Evolutionary conservation across 257 asterid species (phyloP).

Genomic region (Euphrasia confusa): DNA sequence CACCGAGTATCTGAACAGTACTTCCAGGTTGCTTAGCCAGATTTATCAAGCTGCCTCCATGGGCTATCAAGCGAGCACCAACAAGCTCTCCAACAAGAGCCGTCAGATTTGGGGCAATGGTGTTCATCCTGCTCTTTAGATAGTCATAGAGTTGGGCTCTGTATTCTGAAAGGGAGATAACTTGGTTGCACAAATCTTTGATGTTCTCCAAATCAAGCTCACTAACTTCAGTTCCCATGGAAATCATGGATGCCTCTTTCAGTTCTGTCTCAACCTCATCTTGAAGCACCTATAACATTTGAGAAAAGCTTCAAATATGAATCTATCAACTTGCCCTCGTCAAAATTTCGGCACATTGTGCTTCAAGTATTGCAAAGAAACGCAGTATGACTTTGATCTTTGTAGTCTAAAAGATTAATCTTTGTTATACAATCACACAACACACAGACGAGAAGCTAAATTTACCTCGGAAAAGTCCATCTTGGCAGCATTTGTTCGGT

Average conservation of each 20-base stretch:
- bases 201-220: conserved; percentile 82
- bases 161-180: conserved; percentile 73
- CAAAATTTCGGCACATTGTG: not conserved
- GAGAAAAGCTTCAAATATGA: not conserved
- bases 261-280: conserved; percentile 79
- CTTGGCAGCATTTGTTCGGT: conserved; percentile 70
- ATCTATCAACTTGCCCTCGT: not conserved
- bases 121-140: conserved; percentile 83
- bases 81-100: conserved; percentile 95
- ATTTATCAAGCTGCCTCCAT: conserved; percentile 91
- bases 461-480: conserved; percentile 86
- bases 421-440: not conserved
- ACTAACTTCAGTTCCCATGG: conserved; percentile 96
- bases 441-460: not conserved
- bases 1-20: conserved; percentile 91
- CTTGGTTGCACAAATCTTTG: conserved; percentile 84
- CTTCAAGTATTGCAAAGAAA: not conserved
- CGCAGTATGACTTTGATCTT: not conserved
- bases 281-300: conserved; percentile 46
- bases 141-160: conserved; percentile 85
- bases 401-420: not conserved
- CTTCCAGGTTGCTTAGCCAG: conserved; percentile 98
- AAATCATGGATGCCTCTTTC: conserved; percentile 77
- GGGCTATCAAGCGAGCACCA: conserved; percentile 94
- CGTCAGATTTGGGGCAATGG: conserved; percentile 88